Base-by-base conservation (phyloP, 2,329 filamentous ascomycete species). In the Colletotrichum higginsianum region DNA sequence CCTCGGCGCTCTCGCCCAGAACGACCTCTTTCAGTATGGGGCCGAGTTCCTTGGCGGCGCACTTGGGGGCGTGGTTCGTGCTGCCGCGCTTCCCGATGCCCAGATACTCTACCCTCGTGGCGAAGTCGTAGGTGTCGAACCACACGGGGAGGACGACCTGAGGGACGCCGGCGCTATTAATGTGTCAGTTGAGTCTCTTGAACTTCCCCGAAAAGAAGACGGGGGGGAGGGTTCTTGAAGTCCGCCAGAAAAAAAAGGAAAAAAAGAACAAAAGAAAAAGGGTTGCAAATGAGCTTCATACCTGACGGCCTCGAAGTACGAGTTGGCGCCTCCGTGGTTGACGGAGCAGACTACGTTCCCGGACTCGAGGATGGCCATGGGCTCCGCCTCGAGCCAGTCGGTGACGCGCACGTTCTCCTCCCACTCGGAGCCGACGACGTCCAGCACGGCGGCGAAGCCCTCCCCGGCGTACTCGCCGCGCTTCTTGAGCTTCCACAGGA, bases 321-420 rank as follows among this genome's bases (percentile, higher is more conserved):
- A 86, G 70, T 84, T 86, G 0, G 85, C 84, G 4, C 85, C 85
- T 13, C 85, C 85, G 67, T 87, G 85, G 63, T 85, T 82, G 4
- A 87, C 78, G 18, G 83, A 80, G 40, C 82, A 83, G 3, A 79
- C 76, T 9, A 87, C 75, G 18, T 79, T 74, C 0, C 82, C 82
- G 4, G 79, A 80, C 50, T 79, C 73, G 7, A 87, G 74, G 4
- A 84, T 69, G 0, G 80, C 74, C 1, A 75, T 74, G 0, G 84
- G 84, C 42, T 85, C 80, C 0, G 81, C 77, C 7, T 77, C 74
- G 1, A 86, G 49, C 84, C 85, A 86, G 8, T 80, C 74, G 4
- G 79, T 75, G 4, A 86, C 79, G 1, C 81, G 79, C 0, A 86
- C 78, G 2, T 76, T 74, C 42, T 65, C 26, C 26, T 61, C 65